Base-by-base conservation (phyloP, 2,329 filamentous ascomycete genomes). In the Moelleriella libera region DNA sequence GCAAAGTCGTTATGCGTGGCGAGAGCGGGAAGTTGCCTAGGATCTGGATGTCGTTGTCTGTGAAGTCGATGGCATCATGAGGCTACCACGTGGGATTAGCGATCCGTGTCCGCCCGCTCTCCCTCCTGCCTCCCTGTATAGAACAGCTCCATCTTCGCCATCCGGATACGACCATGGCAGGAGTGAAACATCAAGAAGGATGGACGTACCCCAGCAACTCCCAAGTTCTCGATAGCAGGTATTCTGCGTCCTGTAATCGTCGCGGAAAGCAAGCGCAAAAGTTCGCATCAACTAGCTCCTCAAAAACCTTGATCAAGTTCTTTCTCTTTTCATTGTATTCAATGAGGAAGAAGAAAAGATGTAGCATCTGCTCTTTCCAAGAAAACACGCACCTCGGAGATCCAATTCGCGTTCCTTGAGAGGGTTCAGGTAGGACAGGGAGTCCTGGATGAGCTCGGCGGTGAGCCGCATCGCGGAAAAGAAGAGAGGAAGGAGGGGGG, bases 361-460 rank as follows among this genome's bases (percentile, higher is more conserved):
- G 86, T 86, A 95, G 88, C 80, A 94, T 92, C 88, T 90, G 86
- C 76, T 82, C 88, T 88, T 94, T 88, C 85, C 85, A 53, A 80
- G 44, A 37, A 12, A 60, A 69, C 69, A 77, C 88, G 81, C 85
- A 97, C 92, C 92, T 95, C 92, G 83, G 61, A 98, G 87, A 75
- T 97, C 89, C 67, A 98, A 81, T 79, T 98, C 92, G 68, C 92
- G 88, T 78, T 98, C 92, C 72, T 92, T 94, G 68, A 98, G 79
- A 65, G 90, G 89, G 71, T 97, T 98, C 70, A 97, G 85, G 76
- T 96, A 98, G 66, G 90, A 96, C 57, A 95, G 84, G 63, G 92
- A 95, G 68, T 80, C 82, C 68, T 88, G 80, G 71, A 98, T 94
- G 61, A 97, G 82, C 68, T 97, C 92, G 57, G 87, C 83, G 53